phyloP scores from a whole-genome alignment of 208 protist genomes.

The Leishmania lainsoni region DNA sequence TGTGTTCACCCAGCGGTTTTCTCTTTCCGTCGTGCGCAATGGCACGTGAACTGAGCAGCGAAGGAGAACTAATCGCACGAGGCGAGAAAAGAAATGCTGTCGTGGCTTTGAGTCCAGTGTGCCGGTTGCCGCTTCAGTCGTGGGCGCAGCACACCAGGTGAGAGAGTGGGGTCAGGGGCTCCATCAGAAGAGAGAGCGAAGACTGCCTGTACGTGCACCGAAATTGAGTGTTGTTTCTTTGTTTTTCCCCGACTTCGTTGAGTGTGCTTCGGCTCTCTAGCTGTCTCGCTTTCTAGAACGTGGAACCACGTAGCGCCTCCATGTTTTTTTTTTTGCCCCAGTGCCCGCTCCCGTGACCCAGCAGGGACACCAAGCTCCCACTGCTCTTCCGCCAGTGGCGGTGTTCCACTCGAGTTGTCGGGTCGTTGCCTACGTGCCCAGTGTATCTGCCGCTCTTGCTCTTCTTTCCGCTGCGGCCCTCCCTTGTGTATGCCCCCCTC shows the following conservation, averaged over 20 bases:
- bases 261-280: too few species aligned
- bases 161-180: not conserved
- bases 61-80: too few species aligned
- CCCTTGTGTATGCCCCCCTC: not conserved
- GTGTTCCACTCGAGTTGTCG: not conserved
- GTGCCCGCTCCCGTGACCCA: not conserved
- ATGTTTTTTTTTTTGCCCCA: too few species aligned
- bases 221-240: not conserved
- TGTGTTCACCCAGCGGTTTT: not conserved
- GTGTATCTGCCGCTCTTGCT: not conserved
- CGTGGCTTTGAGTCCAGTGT: not conserved
- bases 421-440: not conserved
- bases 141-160: not conserved
- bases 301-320: too few species aligned
- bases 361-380: not conserved
- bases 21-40: not conserved
- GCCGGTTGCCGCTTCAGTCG: not conserved
- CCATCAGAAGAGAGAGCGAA: not conserved
- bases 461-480: not conserved
- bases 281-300: too few species aligned
- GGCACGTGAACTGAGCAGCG: not conserved
- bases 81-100: too few species aligned
- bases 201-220: not conserved
- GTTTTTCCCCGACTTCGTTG: too few species aligned
- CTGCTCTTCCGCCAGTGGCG: not conserved